phyloP scores from a whole-genome alignment of 352 stramenopile genomes.

The Globisporangium recalcitrans region DNA sequence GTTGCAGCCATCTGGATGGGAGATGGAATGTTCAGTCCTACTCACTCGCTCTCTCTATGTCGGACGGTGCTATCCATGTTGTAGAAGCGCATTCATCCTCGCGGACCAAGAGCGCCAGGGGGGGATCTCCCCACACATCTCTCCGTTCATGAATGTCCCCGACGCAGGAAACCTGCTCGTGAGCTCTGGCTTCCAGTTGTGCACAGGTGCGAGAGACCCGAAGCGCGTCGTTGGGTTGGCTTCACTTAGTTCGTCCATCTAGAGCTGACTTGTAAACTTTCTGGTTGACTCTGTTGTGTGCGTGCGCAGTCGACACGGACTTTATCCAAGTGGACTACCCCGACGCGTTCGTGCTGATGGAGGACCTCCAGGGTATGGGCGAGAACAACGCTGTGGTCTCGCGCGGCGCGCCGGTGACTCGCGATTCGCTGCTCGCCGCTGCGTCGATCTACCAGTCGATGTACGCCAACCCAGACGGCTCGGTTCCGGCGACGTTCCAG shows the following conservation, averaged over 20 bases:
- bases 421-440: slow-evolving; percentile 91
- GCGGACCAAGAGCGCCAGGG: slow-evolving; percentile 94
- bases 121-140: slow-evolving; percentile 93
- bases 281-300: not conserved
- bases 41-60: not conserved
- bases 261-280: not conserved
- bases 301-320: slow-evolving; percentile 91
- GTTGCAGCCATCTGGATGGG: not conserved
- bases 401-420: slow-evolving; percentile 52
- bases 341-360: slow-evolving; percentile 95
- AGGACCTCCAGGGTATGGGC: slow-evolving; percentile 93
- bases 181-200: slow-evolving; percentile 90
- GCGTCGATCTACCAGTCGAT: slow-evolving; percentile 94
- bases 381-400: slow-evolving; percentile 91
- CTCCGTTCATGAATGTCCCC: slow-evolving; percentile 94
- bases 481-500: slow-evolving; percentile 94
- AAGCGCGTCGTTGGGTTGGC: too few relatives aligned
- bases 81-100: slow-evolving; percentile 89
- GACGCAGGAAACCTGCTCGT: slow-evolving; percentile 93
- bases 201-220: slow-evolving; percentile 53
- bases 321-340: slow-evolving; percentile 93
- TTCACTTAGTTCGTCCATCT: too few relatives aligned
- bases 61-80: not conserved
- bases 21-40: not conserved
- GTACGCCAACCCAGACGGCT: slow-evolving; percentile 83